These are phyloP conservation scores for Graphiopsis chlorocephala DNA, from an alignment of 2,329 filamentous ascomycete species.

Conservation along the genomic window DNA sequence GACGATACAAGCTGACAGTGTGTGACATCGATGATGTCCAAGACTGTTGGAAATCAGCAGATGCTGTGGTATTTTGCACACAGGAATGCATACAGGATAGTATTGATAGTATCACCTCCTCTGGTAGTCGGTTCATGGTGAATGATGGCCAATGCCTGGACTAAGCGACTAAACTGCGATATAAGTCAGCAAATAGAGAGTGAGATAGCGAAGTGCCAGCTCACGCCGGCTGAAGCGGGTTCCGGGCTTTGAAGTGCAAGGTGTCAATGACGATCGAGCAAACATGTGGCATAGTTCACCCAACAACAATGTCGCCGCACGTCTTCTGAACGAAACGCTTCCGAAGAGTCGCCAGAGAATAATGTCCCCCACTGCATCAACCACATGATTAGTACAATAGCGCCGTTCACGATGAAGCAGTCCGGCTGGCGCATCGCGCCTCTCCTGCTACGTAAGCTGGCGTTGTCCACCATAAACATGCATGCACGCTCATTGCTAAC, in stretches of 20 bases:
- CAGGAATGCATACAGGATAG: constrained; percentile 38
- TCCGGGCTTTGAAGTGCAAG: background rate
- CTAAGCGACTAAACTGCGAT: background rate
- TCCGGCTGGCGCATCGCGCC: constrained; percentile 24
- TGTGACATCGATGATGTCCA: constrained; percentile 64
- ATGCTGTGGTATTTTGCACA: constrained; percentile 1
- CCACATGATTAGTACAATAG: background rate
- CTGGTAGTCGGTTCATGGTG: constrained; percentile 33
- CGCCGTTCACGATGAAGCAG: constrained; percentile 22
- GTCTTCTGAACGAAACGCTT: background rate
- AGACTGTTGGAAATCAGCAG: constrained; percentile 45
- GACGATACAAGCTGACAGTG: constrained; percentile 67
- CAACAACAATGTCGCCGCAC: background rate
- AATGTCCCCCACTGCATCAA: background rate
- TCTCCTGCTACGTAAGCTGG: constrained; percentile 23
- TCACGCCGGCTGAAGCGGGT: background rate
- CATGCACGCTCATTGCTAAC: constrained; percentile 12
- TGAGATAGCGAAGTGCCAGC: background rate
- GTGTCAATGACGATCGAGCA: constrained; percentile 11
- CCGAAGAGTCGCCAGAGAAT: background rate
- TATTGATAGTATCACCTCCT: constrained; percentile 45
- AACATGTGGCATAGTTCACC: background rate
- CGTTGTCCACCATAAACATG: background rate
- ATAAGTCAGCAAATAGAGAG: background rate
- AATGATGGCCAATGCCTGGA: background rate